phyloP scores from a whole-genome alignment of 2,329 filamentous ascomycete species.

The Paramyrothecium sp. region DNA sequence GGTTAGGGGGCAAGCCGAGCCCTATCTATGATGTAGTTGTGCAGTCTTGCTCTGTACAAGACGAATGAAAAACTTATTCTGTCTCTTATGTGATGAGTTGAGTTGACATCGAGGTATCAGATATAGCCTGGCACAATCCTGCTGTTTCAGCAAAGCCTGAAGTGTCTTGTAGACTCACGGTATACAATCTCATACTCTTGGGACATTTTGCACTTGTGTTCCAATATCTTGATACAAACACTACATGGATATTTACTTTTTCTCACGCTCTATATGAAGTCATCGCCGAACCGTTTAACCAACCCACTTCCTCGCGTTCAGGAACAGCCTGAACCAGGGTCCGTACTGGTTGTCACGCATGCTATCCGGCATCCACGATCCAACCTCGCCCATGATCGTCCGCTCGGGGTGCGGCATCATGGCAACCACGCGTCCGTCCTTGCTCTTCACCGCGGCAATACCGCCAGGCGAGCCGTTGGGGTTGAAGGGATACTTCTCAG shows the following conservation, averaged over 20 bases:
- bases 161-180: no score
- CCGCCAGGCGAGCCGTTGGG: constrained; percentile 79
- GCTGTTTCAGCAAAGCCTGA: no score
- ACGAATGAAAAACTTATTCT: no score
- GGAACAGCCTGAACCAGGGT: constrained; percentile 84
- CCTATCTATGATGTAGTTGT: no score
- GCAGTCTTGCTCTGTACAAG: no score
- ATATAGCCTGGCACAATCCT: no score
- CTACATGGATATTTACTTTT: not conserved
- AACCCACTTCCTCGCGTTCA: constrained; percentile 85
- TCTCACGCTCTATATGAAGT: not conserved
- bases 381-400: constrained; percentile 78
- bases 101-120: no score
- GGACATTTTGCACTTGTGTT: not conserved
- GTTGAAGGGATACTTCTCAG: constrained; percentile 85
- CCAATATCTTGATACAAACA: not conserved
- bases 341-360: constrained; percentile 68
- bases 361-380: constrained; percentile 66
- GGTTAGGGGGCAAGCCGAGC: no score
- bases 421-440: constrained; percentile 77
- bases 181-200: not conserved
- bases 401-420: constrained; percentile 95
- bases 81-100: no score
- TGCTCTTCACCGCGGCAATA: constrained; percentile 76
- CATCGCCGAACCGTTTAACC: constrained; percentile 43